Evolutionary conservation across 139 green algal genomes (phyloP), one percentile per base, ranked within the genome.

Genomic region (Monoraphidium neglectum): DNA sequence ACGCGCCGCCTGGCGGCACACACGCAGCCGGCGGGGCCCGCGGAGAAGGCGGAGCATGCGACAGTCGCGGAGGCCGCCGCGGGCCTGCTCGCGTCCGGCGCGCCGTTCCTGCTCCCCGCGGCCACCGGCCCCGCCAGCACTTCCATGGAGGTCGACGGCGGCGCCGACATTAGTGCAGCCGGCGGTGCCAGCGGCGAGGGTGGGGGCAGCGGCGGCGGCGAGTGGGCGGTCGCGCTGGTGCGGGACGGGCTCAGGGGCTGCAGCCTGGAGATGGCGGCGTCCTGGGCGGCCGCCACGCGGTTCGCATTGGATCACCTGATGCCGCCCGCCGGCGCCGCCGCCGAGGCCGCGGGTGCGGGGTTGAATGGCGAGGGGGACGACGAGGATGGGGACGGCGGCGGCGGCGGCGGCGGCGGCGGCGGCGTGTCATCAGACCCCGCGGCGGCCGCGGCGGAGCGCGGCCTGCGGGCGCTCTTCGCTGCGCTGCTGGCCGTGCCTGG

Each of bases 21-120:
- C 62, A 61, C 71, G 10, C 54, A 69, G 0, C 73, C 76, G 35
- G 83, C 61, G 23, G 75, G 75, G 12, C 77, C 24, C 61, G 46
- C n/a, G 51, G 85, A 90, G 18, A 90, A 90, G 62, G 72, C 82
- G 16, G 80, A 86, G 59, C 36, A 79, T 46, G 85, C 79, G 28
- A 57, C 90, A 2, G 82, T 85, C 4, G 87, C 84, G 1, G 92
- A 97, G 80, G 77, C 72, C 36, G 57, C 92, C 1, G 82, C 85
- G 3, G 92, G 90, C 3, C 66, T 95, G 40, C 37, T 95, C 0
- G 90, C 88, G 6, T 79, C 79, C 24, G 82, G 78, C 4, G 36
- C 40, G 32, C 62, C 64, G 2, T 80, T 70, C 74, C 38, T 35
- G 59, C 32, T 6, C 2, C 21, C 24, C 35, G 24, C 28, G 72